These are phyloP conservation scores for Digitaria exilis DNA, from an alignment of 202 grass and related monocot genomes.

Conservation along the genomic window DNA sequence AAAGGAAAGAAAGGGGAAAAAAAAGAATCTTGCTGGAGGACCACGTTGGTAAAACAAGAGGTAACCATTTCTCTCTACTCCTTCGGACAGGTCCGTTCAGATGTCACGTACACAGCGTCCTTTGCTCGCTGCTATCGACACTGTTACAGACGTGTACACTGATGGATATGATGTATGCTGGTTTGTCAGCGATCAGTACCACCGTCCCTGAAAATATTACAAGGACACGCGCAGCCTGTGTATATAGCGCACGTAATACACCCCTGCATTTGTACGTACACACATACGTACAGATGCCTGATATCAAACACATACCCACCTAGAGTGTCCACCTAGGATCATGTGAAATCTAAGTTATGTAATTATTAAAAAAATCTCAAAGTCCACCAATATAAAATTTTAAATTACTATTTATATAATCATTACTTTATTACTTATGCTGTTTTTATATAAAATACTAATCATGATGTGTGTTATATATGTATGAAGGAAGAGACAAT, in stretches of 20 bases:
- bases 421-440: too few relatives aligned
- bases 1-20: background rate
- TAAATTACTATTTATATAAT: too few relatives aligned
- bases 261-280: background rate
- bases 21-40: background rate
- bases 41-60: slow-evolving; percentile 31
- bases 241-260: background rate
- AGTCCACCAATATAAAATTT: too few relatives aligned
- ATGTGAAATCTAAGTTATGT: too few relatives aligned
- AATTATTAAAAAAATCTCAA: too few relatives aligned
- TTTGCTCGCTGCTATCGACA: slow-evolving; percentile 12
- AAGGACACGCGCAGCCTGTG: slow-evolving; percentile 9
- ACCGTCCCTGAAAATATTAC: background rate
- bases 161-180: slow-evolving; percentile 14
- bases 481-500: too few relatives aligned
- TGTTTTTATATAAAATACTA: too few relatives aligned
- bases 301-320: too few relatives aligned
- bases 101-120: background rate
- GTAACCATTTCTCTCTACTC: slow-evolving; percentile 7
- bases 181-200: slow-evolving; percentile 29
- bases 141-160: slow-evolving; percentile 19
- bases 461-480: too few relatives aligned
- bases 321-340: too few relatives aligned
- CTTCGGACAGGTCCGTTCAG: background rate
- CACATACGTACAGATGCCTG: background rate